Evolutionary conservation across 2,329 filamentous ascomycete genomes (phyloP), one percentile per base, ranked within the genome.

Genomic region (Fusarium torulosum): DNA sequence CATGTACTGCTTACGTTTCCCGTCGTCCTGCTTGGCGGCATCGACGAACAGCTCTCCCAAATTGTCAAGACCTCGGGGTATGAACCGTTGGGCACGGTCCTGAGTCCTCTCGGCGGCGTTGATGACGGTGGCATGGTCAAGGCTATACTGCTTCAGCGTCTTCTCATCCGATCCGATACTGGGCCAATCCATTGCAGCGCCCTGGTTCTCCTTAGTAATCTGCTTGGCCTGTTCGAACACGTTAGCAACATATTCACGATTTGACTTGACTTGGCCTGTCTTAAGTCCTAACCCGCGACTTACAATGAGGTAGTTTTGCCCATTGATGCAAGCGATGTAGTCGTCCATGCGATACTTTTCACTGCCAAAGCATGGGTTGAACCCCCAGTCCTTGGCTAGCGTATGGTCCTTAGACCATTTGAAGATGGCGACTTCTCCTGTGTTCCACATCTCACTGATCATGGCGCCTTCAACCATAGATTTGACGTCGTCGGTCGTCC

Each of bases 381-480:
- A 53, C 2, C 51, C 51, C 51, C 41, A 53, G 2, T 44, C 50
- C 6, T 53, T 53, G 10, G 51, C 51, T 14, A 46, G 20, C 4
- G 21, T 23, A 23, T 53, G 51, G 9, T 53, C 51, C 42, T 53
- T 53, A 14, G 41, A 38, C 51, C 51, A 46, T 7, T 53, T 53
- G 19, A 53, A 45, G 41, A 53, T 53, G 21, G 51, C 51, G 3
- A 53, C 51, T 23, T 29, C 13, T 38, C 33, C 41, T 2, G 14
- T 15, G 9, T 53, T 53, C 51, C 51, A 53, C 25, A 46, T 17
- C n/a, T 46, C 51, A 14, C 51, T 53, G 31, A 53, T 53, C 51
- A 53, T 53, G 10, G 51, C 41, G 17, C 21, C 41, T 9, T 46
- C n/a, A 2, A 53, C 7, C 51, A 53, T 53, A 3, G 15, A 7